Conservation (phyloP, 345 rosid genomes). For the Boechera stricta region DNA sequence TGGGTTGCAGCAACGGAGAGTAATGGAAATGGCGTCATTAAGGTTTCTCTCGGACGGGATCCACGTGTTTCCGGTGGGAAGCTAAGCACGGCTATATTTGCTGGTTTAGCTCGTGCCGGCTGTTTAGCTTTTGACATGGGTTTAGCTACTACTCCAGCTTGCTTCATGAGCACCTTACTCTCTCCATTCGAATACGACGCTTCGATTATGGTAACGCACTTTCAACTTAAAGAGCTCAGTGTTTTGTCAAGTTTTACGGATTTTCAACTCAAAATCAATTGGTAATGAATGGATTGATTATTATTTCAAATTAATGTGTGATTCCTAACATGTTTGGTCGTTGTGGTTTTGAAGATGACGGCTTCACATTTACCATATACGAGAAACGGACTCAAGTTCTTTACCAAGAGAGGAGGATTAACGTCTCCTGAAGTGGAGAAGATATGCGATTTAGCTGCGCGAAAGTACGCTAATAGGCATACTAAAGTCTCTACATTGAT, state of each 20-base stretch:
- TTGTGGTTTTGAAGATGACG: constrained; percentile 64
- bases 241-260: background rate
- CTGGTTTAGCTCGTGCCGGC: constrained; percentile 83
- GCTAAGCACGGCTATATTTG: constrained; percentile 74
- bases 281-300: background rate
- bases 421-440: constrained; percentile 85
- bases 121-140: constrained; percentile 84
- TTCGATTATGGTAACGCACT: constrained; percentile 70
- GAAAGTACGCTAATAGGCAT: constrained; percentile 70
- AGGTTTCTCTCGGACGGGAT: constrained; percentile 80
- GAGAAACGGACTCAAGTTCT: constrained; percentile 86
- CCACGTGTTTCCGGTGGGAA: constrained; percentile 74
- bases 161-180: constrained; percentile 88
- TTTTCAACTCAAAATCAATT: background rate
- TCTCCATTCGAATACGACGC: constrained; percentile 79
- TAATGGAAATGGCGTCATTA: constrained; percentile 44
- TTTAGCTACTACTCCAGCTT: constrained; percentile 95
- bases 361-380: constrained; percentile 97
- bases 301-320: background rate
- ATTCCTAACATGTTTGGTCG: background rate
- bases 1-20: constrained; percentile 66
- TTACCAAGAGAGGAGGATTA: constrained; percentile 88
- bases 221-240: background rate
- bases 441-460: constrained; percentile 75
- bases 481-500: constrained; percentile 67